These are phyloP conservation scores for Metschnikowia orientalis DNA, from an alignment of 805 yeast species.

Conservation along the genomic window DNA sequence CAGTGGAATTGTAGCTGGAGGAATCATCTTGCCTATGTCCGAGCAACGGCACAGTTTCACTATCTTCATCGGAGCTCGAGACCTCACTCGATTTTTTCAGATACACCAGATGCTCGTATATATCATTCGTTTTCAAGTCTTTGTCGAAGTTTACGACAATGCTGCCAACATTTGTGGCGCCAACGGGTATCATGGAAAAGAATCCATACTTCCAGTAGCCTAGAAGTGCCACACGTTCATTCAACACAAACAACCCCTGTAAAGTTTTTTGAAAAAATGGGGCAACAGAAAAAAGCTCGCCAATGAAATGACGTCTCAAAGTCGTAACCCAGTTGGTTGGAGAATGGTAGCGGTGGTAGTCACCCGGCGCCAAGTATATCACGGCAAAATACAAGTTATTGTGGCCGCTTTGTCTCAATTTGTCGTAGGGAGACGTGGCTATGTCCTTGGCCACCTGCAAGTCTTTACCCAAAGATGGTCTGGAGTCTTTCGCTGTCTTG, in stretches of 20 bases:
- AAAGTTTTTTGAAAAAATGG: constrained; percentile 91
- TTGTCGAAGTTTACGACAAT: constrained; percentile 88
- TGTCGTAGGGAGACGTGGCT: constrained; percentile 29
- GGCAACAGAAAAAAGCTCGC: constrained; percentile 92
- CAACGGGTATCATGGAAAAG: constrained; percentile 98
- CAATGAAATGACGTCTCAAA: constrained; percentile 89
- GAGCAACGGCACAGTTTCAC: constrained; percentile 4
- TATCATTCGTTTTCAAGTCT: constrained; percentile 78
- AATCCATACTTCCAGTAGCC: constrained; percentile 98
- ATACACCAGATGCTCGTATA: constrained; percentile 48
- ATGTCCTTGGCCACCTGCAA: constrained; percentile 40
- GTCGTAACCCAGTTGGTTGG: constrained; percentile 96
- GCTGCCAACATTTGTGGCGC: constrained; percentile 98
- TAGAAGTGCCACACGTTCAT: constrained; percentile 90
- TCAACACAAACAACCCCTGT: constrained; percentile 80
- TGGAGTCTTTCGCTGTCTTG: constrained; percentile 39
- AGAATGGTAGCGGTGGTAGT: constrained; percentile 94
- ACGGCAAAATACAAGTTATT: constrained; percentile 81
- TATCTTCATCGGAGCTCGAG: constrained; percentile 7
- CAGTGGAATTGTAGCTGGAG: constrained; percentile 11
- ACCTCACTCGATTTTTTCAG: constrained; percentile 18
- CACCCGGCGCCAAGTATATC: constrained; percentile 96
- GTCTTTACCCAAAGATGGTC: constrained; percentile 31
- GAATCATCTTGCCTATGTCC: constrained; percentile 10
- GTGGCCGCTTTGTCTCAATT: constrained; percentile 30